A percentile compares a stretch with the other conserved stretches of the same genome.
Conservation (phyloP, 257 asterid species). For the Jaltomata sinuosa region DNA sequence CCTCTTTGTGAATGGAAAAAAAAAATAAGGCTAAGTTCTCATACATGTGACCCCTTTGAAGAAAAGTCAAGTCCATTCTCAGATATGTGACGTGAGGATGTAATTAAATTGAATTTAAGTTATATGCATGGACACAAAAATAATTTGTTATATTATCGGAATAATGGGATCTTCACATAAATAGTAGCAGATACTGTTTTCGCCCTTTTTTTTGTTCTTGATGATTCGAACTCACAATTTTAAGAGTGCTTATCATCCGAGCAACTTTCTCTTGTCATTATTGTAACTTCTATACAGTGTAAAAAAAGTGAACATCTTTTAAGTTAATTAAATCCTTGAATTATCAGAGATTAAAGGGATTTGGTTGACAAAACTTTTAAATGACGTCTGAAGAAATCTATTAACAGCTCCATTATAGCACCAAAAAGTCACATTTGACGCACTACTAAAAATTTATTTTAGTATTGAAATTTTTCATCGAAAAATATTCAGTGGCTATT, state of each 20-base stretch:
- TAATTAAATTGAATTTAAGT: not conserved
- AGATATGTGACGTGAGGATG: not conserved
- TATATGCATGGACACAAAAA: not conserved
- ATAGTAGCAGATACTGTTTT: too few relatives aligned
- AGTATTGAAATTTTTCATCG: too few relatives aligned
- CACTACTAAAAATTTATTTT: too few relatives aligned
- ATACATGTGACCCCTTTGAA: not conserved
- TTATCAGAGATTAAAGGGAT: not conserved
- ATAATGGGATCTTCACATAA: too few relatives aligned
- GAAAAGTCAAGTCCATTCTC: not conserved
- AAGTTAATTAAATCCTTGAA: not conserved
- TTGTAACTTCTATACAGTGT: too few relatives aligned
- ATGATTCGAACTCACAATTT: too few relatives aligned
- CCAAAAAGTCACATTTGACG: not conserved
- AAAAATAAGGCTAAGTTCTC: not conserved
- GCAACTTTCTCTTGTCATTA: too few relatives aligned
- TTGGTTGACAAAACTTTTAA: not conserved
- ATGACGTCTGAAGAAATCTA: not conserved
- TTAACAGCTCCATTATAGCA: not conserved
- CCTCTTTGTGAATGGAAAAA: not conserved
- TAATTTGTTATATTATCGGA: too few relatives aligned
- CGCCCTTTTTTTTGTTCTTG: too few relatives aligned
- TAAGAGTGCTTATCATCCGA: too few relatives aligned
- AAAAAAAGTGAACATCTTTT: too few relatives aligned
- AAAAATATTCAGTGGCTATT: too few relatives aligned